These are phyloP conservation scores for Geotrichum citri-aurantii DNA, from an alignment of 1,139 yeast genomes.

Conservation along the genomic window DNA sequence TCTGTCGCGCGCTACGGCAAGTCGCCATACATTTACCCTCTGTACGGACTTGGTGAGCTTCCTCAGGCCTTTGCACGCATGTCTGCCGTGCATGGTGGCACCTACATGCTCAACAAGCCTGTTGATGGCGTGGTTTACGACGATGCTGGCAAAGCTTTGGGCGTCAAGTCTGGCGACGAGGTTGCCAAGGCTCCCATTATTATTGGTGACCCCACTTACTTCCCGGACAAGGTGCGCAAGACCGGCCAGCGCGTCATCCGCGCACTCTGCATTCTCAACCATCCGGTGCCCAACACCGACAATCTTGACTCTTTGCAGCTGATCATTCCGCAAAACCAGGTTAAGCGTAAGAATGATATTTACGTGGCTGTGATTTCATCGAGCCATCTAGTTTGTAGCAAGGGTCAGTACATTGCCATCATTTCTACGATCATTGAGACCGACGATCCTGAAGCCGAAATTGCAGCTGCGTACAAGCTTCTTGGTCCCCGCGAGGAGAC, in stretches of 20 bases:
- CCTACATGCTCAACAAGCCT: conserved; percentile 96
- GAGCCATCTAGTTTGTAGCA: conserved; percentile 85
- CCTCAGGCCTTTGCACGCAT: conserved; percentile 98
- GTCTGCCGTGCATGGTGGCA: conserved; percentile 96
- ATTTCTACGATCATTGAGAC: conserved; percentile 94
- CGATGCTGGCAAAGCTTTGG: conserved; percentile 66
- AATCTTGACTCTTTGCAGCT: conserved; percentile 88
- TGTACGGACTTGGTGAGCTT: conserved; percentile 92
- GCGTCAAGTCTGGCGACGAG: conserved; percentile 89
- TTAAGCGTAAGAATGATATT: conserved; percentile 86
- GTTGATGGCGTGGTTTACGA: conserved; percentile 80
- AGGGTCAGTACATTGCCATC: conserved; percentile 86
- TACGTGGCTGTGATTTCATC: conserved; percentile 87
- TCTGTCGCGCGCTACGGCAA: conserved; percentile 94
- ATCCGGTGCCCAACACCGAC: conserved; percentile 77
- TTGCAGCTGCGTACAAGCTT: conserved; percentile 89
- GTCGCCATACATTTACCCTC: conserved; percentile 91
- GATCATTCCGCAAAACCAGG: conserved; percentile 94
- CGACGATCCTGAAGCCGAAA: conserved; percentile 83
- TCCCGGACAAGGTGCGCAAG: conserved; percentile 82
- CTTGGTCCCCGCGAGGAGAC: conserved; percentile 74
- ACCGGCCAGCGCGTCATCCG: conserved; percentile 86
- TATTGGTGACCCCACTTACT: conserved; percentile 96
- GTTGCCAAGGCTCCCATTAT: conserved; percentile 87
- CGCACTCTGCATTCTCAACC: conserved; percentile 90